Base-by-base conservation (phyloP, 805 yeast genomes). In the Yarrowia sp. region DNA sequence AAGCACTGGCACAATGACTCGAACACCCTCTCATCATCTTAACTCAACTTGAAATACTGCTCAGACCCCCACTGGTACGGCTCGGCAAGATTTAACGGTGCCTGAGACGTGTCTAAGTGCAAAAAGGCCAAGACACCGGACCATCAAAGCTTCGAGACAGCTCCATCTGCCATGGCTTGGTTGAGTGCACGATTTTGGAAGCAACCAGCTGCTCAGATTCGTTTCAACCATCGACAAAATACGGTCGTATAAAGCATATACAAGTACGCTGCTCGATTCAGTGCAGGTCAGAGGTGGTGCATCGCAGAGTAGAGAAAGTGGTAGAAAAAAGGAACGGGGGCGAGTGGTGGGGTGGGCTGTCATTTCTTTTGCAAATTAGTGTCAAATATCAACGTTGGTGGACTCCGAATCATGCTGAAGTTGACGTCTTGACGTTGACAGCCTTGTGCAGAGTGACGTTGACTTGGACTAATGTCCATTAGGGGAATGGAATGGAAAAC, bases 231-330 rank as follows among this genome's bases (percentile, higher is more conserved):
- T 14, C 20, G 10, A 8, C 24, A n/a, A 13, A 33, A 49, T 49
- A 49, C 55, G 39, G 33, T 33, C 39, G 55, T n/a, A 49, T 10
- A 34, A 24, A 24, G 30, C 30, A 14, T 17, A 33, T 49, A n/a
- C n/a, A n/a, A n/a, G n/a, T n/a, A 49, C 55, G 19, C 12, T 24
- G 39, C 39, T 13, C 55, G 55, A 49, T 49, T 49, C 39, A 8
- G 20, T 49, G 55, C 55, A 49, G 55, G 55, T 33, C 20, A 33
- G 39, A 49, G 24, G 55, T 34, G 20, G 8, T 34, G 55, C 39
- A 49, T 49, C 33, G 17, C 17, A 9, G 12, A 24, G 34, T 3
- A 13, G 34, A 40, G 44, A 40, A 39, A 39, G 17, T 36, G 13
- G 38, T 10, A 36, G 44, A 40, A n/a, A 34, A 46, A 20, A 13